phyloP scores from a whole-genome alignment of 208 protist species.

The Trypanosoma vivax region DNA sequence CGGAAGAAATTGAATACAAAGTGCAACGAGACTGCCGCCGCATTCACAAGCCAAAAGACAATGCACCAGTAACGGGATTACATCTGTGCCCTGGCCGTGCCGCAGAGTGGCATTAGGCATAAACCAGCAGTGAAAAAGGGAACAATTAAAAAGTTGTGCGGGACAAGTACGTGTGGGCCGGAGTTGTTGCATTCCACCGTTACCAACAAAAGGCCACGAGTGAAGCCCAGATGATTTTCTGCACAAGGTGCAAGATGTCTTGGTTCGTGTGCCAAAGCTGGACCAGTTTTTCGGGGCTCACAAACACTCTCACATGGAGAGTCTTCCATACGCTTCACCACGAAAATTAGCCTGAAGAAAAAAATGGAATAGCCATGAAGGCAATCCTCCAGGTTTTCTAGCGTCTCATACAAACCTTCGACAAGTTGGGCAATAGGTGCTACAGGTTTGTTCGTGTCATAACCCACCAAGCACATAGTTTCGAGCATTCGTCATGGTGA shows the following conservation, averaged over 20 bases:
- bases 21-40: not conserved
- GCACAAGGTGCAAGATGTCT: constrained; percentile 65
- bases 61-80: constrained; percentile 8
- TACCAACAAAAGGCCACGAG: constrained; percentile 29
- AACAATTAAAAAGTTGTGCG: constrained; percentile 23
- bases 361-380: constrained; percentile 87
- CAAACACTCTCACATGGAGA: constrained; percentile 87
- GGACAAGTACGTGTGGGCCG: constrained; percentile 37
- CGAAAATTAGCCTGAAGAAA: constrained; percentile 91
- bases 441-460: constrained; percentile 60
- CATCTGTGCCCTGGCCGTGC: not conserved
- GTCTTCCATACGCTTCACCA: constrained; percentile 88
- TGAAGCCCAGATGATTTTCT: constrained; percentile 47
- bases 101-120: constrained; percentile 1
- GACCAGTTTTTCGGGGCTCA: constrained; percentile 79
- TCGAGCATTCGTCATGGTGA: constrained; percentile 82
- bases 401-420: constrained; percentile 68
- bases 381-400: constrained; percentile 75
- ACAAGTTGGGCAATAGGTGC: constrained; percentile 52
- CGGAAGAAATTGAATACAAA: too few species aligned
- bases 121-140: constrained; percentile 22
- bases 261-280: constrained; percentile 77
- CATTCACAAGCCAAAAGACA: constrained; percentile 6
- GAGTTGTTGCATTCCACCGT: constrained; percentile 37
- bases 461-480: constrained; percentile 74